Conservation (phyloP, 2,329 filamentous ascomycete genomes). For the Dothistroma pini region DNA sequence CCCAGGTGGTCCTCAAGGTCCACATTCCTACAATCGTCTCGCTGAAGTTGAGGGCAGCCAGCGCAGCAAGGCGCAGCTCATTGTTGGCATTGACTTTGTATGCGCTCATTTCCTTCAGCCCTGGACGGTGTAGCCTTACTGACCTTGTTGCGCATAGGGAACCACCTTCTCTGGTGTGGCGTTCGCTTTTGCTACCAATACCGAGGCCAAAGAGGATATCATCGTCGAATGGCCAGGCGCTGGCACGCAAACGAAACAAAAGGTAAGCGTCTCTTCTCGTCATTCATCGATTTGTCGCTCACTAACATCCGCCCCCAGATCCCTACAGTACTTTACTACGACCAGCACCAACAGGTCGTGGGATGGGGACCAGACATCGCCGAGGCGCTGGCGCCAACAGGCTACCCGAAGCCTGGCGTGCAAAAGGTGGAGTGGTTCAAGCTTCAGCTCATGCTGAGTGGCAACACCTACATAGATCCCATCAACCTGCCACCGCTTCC, state of each 20-base stretch:
- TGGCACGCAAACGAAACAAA: conserved; percentile 97
- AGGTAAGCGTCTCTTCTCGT: conserved; percentile 55
- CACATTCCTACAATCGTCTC: conserved; percentile 20
- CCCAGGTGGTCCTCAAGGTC: conserved; percentile 19
- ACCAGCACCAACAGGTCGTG: conserved; percentile 99
- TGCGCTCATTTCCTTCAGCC: conserved; percentile 34
- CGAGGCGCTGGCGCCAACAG: conserved; percentile 91
- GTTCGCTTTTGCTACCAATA: conserved; percentile 90
- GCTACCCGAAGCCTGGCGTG: conserved; percentile 94
- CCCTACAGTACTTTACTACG: conserved; percentile 98
- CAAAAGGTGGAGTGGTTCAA: conserved; percentile 99
- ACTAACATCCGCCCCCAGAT: conserved; percentile 58
- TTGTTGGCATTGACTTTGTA: conserved; percentile 99
- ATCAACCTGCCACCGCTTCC: conserved; percentile 98
- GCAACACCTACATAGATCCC: conserved; percentile 98
- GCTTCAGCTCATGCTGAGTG: conserved; percentile 95
- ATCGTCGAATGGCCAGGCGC: conserved; percentile 99
- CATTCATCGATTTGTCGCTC: conserved; percentile 9
- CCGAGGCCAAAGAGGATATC: conserved; percentile 96
- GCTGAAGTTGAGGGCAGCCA: conserved; percentile 80
- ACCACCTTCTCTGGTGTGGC: conserved; percentile 98
- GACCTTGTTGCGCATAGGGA: conserved; percentile 54
- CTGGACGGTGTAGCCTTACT: conserved; percentile 10
- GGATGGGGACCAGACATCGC: conserved; percentile 99
- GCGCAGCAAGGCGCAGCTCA: conserved; percentile 91